Evolutionary conservation across 1,139 yeast genomes (phyloP), one percentile per base, ranked within the genome.

Genomic region (Pichia sp.): DNA sequence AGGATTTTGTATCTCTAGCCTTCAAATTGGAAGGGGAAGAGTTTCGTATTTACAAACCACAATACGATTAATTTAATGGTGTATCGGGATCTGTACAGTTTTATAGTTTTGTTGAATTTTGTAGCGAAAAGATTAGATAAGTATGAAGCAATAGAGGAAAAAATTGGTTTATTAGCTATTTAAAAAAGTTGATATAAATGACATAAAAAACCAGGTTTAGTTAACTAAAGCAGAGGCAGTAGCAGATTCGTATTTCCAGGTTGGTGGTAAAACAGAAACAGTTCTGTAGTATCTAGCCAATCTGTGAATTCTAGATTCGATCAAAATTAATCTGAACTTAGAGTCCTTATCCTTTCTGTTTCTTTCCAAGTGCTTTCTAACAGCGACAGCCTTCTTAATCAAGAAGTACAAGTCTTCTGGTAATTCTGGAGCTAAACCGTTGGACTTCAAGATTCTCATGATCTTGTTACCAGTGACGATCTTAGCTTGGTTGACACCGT

Each of bases 321-420:
- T 91, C 80, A 93, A 87, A 93, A 93, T 93, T 76, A 93, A 90
- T 87, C 99, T 91, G 96, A 95, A 93, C 84, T 93, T 93, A 72
- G 99, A 93, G 83, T 93, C 99, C 87, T 93, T 92, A 83, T 93
- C 99, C 86, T 93, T 95, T 88, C 99, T 91, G 97, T 93, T 93
- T 83, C 95, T 90, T 84, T 95, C 99, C 78, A 93, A 88, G 83
- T 93, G 99, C 89, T 95, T 95, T 90, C 99, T 92, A 79, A 95
- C 97, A 69, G 97, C 75, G 73, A 93, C 98, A 77, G 99, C 99
- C 87, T 93, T 93, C 92, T 93, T 93, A 76, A 93, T 95, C 81
- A 93, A 88, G 81, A 81, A 92, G 95, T 93, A 93, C 75, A 93
- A 88, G 78, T 93, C 99, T 85, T 93, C 99, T 80, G 99, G 99